Evolutionary conservation across 768 basidiomycete species (phyloP), one percentile per base, ranked within the genome.

Genomic region (Macrolepiota albuminosa): DNA sequence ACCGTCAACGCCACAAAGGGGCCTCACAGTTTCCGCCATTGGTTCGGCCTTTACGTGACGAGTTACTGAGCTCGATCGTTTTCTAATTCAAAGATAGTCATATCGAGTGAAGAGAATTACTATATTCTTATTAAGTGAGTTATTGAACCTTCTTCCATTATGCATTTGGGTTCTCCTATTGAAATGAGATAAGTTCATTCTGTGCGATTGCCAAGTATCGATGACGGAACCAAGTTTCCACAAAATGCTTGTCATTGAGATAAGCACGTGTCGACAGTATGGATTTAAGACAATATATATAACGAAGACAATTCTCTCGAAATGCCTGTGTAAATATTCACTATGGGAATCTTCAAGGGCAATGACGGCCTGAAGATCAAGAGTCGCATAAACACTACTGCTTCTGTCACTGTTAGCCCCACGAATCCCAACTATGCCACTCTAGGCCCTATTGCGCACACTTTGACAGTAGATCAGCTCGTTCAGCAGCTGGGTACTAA

Each of bases 401-500:
- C 68, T 58, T 73, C 74, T 31, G 69, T 73, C 57, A 71, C 72
- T 59, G 70, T 74, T 29, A 65, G 42, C 29, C 69, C 73, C 26
- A 67, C 66, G 43, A 72, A 71, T 56, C 64, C 68, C 31, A 66
- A 75, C 54, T 73, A 73, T 51, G 58, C 68, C 2, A 70, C 70
- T 29, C 62, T 73, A 51, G 69, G 68, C 3, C 64, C 70, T n/a
- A 66, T 61, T 42, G 73, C 73, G 16, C 75, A 77, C 56, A 73
- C 69, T n/a, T 54, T 71, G 31, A 64, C 71, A 7, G 53, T 69
- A 34, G 61, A 68, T 40, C 69, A 72, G 26, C 67, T 76, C 24
- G 56, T 67, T 18, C 69, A 71, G n/a, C 70, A 72, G 50, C 58
- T 75, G 42, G 71, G 72, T 9, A 73, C 72, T 0, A 73, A 71